Evolutionary conservation across 352 stramenopile genomes (phyloP).

Genomic region (Phytophthora europaea): DNA sequence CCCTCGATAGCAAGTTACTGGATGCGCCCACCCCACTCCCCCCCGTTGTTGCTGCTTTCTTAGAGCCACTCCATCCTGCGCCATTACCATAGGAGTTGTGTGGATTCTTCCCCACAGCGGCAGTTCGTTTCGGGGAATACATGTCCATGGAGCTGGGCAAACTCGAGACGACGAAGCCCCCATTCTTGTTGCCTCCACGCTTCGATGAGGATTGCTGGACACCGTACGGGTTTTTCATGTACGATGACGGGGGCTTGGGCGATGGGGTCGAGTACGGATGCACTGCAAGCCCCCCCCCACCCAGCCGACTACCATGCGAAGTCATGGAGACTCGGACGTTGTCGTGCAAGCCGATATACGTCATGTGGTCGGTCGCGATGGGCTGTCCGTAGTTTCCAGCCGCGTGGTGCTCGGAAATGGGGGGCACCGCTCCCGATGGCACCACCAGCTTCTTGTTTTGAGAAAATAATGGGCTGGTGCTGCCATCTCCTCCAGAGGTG

Average conservation of each 20-base stretch:
- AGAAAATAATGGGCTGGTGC: constrained; percentile 30
- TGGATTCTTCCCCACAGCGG: constrained; percentile 20
- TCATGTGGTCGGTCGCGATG: constrained; percentile 49
- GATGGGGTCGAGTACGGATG: constrained; percentile 47
- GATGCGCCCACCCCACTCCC: constrained; percentile 1
- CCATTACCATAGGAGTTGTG: constrained; percentile 24
- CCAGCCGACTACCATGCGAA: constrained; percentile 56
- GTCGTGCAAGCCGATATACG: constrained; percentile 49
- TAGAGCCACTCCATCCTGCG: constrained; percentile 30
- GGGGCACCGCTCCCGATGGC: constrained; percentile 29
- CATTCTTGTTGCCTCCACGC: constrained; percentile 27
- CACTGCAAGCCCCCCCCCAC: constrained; percentile 13
- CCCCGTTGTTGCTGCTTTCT: constrained; percentile 22
- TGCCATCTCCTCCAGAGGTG: constrained; percentile 18
- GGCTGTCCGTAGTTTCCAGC: constrained; percentile 24
- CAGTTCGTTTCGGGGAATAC: constrained; percentile 63
- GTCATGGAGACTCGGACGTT: constrained; percentile 58
- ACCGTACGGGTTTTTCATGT: constrained; percentile 59
- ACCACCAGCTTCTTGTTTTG: constrained; percentile 50
- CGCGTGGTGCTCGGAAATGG: constrained; percentile 49
- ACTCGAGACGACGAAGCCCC: constrained; percentile 18
- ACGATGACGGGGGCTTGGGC: constrained; percentile 65
- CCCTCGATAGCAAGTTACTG: constrained; percentile 28
- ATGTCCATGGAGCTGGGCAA: constrained; percentile 58
- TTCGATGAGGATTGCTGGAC: constrained; percentile 37